These are phyloP conservation scores for Pelargonium australe DNA, from an alignment of 441 rosid genomes.

Conservation along the genomic window DNA sequence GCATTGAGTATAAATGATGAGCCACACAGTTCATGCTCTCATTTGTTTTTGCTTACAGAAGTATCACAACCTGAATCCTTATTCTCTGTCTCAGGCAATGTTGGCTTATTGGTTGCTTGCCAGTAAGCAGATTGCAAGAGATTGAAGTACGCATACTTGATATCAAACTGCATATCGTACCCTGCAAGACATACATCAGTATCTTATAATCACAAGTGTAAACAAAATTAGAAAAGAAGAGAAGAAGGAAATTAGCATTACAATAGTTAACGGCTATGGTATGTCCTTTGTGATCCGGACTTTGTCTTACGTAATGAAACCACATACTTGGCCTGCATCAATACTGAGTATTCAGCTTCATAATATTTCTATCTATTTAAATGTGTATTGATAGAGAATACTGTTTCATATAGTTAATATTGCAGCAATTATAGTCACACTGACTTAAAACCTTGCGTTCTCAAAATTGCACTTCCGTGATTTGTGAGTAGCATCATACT, in stretches of 20 bases:
- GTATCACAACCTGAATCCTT: conserved; percentile 25
- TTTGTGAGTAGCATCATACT: no score
- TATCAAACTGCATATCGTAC: conserved; percentile 92
- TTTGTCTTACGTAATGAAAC: conserved; percentile 92
- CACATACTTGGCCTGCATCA: conserved; percentile 86
- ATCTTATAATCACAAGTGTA: conserved; percentile 9
- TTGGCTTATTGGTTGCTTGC: conserved; percentile 20
- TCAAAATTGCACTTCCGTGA: no score
- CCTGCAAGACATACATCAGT: conserved; percentile 38
- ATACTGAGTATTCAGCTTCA: conserved; percentile 13
- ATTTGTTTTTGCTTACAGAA: background rate
- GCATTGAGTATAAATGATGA: no score
- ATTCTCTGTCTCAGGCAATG: conserved; percentile 19
- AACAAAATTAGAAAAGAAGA: background rate
- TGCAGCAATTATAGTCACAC: no score
- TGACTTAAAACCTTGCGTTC: no score
- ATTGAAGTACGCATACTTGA: conserved; percentile 86
- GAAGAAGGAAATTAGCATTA: conserved; percentile 29
- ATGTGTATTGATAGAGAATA: background rate
- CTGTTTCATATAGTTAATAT: background rate
- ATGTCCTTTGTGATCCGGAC: conserved; percentile 55
- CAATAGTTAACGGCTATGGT: conserved; percentile 81
- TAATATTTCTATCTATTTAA: background rate
- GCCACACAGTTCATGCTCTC: no score
- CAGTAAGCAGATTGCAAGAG: conserved; percentile 59